Percentiles rank a stretch among this genome's conserved stretches.
phyloP scores from a whole-genome alignment of 148 eudicot species.

The Rhododendron ferrugineum region DNA sequence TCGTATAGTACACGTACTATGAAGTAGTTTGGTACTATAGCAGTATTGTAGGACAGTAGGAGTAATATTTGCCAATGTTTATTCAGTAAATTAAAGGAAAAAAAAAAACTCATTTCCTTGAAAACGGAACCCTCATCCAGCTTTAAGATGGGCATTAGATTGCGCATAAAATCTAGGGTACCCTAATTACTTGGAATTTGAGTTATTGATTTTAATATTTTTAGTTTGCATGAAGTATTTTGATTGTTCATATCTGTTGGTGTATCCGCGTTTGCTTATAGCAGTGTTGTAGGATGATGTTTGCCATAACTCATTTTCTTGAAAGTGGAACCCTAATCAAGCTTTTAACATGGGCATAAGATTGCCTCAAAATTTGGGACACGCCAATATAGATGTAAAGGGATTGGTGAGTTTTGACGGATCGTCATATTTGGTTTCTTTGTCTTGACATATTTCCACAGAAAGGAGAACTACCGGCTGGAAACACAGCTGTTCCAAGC shows the following conservation, averaged over 20 bases:
- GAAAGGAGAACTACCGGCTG: constrained; percentile 6
- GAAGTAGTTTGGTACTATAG: background rate
- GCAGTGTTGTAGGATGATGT: background rate
- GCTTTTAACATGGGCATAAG: background rate
- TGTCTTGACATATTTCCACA: background rate
- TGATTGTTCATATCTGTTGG: background rate
- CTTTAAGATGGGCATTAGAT: background rate
- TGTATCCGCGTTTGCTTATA: background rate
- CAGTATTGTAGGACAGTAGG: background rate
- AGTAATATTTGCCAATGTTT: background rate
- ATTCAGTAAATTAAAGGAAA: background rate
- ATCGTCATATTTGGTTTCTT: background rate
- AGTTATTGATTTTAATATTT: background rate
- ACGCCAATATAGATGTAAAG: background rate
- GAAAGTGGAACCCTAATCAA: background rate
- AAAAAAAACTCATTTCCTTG: background rate
- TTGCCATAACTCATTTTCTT: background rate
- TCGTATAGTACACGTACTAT: background rate
- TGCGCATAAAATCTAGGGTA: no score
- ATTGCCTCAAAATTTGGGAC: background rate
- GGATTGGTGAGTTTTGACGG: background rate
- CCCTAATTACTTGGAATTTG: background rate
- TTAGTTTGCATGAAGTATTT: background rate
- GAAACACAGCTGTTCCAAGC: background rate
- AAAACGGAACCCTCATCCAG: background rate